These are phyloP conservation scores for Metarhizium rileyi DNA, from an alignment of 2,329 filamentous ascomycete species.

Conservation along the genomic window DNA sequence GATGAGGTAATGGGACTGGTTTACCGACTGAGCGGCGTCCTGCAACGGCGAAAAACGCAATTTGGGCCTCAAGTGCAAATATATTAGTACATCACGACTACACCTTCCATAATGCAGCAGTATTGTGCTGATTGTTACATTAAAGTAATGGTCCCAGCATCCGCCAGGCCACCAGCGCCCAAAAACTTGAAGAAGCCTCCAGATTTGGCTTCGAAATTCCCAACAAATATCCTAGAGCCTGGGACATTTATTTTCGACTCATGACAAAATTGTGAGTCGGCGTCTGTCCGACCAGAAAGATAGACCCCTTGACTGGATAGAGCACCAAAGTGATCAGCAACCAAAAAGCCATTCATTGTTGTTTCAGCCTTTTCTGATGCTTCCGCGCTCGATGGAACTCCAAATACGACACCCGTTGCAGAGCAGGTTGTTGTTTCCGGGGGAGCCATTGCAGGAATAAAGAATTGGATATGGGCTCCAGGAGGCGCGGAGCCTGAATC, in stretches of 20 bases:
- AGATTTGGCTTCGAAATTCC: not conserved
- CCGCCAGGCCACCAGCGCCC: slow-evolving; percentile 6
- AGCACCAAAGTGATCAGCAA: slow-evolving; percentile 45
- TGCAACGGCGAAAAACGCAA: not conserved
- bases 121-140: not conserved
- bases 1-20: not conserved
- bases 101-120: not conserved
- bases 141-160: slow-evolving; percentile 8
- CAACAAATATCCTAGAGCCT: slow-evolving; percentile 20
- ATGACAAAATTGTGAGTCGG: slow-evolving; percentile 5
- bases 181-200: slow-evolving; percentile 4
- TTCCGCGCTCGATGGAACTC: slow-evolving; percentile 18
- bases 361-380: slow-evolving; percentile 3
- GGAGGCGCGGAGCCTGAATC: slow-evolving; percentile 45
- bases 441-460: slow-evolving; percentile 31
- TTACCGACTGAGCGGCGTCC: not conserved
- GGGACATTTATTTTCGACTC: slow-evolving; percentile 26
- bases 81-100: not conserved
- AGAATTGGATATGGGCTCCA: slow-evolving; percentile 59
- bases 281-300: slow-evolving; percentile 22
- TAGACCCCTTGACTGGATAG: slow-evolving; percentile 52
- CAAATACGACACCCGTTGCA: slow-evolving; percentile 20
- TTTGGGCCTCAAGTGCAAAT: not conserved
- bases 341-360: slow-evolving; percentile 1
- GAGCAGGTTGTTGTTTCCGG: slow-evolving; percentile 14